Evolutionary conservation across 192 early-diverging fungal species (phyloP), one percentile per base, ranked within the genome.

Genomic region (Linnemannia zychae): DNA sequence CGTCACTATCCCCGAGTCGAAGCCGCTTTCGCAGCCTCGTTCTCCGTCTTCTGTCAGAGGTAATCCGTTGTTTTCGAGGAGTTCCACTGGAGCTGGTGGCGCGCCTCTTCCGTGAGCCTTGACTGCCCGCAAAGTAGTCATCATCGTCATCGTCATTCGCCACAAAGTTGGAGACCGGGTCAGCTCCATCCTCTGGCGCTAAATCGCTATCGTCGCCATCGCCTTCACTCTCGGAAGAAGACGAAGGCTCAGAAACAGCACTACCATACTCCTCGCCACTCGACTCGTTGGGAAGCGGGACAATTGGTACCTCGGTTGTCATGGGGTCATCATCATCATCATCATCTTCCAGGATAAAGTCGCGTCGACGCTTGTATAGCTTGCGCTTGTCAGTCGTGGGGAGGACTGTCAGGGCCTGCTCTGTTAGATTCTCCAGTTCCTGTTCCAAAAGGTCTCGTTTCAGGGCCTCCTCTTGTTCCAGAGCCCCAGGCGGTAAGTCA

Each of bases 211-310:
- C 90, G 33, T 91, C 91, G n/a, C 91, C 90, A 38, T 91, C 91
- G 4, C 90, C 91, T 3, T 93, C 90, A 47, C 90, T 89, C 7
- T 93, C 92, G 17, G 79, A 83, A 7, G 72, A 78, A 0, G 89
- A 88, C n/a, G 76, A 78, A 7, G 79, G 74, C 13, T 78, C 71
- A 4, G 89, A 86, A 1, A 76, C 67, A 28, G 78, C 78, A 6
- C 86, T 86, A 73, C 87, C 74, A 75, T 91, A 94, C 48, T 94
- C 93, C 47, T 91, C 92, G 38, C 92, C 93, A 68, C 91, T 91
- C 60, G 89, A 90, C 37, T 92, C 92, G 40, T 93, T 92, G n/a
- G 90, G 89, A 12, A 92, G 80, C 0, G 89, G 89, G 9, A 91
- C 76, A 40, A 90, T 88, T 7, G 90, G 82, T 22, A 83, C 88